These are phyloP conservation scores for Dendryphion nanum DNA, from an alignment of 2,329 filamentous ascomycete genomes.

Conservation along the genomic window DNA sequence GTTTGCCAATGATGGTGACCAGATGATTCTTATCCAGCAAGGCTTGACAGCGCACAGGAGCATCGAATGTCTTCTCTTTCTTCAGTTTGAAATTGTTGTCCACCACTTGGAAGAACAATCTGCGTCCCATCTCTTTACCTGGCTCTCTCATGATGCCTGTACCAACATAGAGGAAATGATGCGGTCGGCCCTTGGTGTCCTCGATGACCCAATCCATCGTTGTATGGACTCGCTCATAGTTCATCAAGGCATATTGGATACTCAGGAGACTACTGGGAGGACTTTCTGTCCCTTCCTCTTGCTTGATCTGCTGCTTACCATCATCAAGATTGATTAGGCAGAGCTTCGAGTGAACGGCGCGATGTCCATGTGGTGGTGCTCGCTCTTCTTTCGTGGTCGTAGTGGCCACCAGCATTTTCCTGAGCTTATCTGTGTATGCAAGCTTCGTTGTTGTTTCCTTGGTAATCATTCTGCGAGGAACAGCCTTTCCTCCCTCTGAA, in stretches of 20 bases:
- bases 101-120: conserved; percentile 27
- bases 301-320: conserved; percentile 20
- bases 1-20: conserved; percentile 25
- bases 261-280: conserved; percentile 41
- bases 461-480: conserved; percentile 28
- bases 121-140: conserved; percentile 24
- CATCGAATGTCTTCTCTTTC: conserved; percentile 30
- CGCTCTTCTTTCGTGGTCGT: conserved; percentile 33
- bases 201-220: conserved; percentile 64
- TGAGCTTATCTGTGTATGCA: conserved; percentile 46
- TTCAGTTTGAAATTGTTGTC: conserved; percentile 51
- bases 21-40: conserved; percentile 23
- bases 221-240: conserved; percentile 59
- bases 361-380: conserved; percentile 28
- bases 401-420: conserved; percentile 51
- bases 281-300: conserved; percentile 12
- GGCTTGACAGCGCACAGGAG: conserved; percentile 33
- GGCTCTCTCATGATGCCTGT: conserved; percentile 35
- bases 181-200: conserved; percentile 54
- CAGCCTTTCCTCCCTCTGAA: conserved; percentile 10
- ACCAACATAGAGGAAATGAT: conserved; percentile 63
- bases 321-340: conserved; percentile 24
- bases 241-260: conserved; percentile 56
- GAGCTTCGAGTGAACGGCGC: conserved; percentile 38
- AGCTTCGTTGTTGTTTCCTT: conserved; percentile 33